Evolutionary conservation across 2,329 filamentous ascomycete genomes (phyloP).

Genomic region (Capronia coronata): DNA sequence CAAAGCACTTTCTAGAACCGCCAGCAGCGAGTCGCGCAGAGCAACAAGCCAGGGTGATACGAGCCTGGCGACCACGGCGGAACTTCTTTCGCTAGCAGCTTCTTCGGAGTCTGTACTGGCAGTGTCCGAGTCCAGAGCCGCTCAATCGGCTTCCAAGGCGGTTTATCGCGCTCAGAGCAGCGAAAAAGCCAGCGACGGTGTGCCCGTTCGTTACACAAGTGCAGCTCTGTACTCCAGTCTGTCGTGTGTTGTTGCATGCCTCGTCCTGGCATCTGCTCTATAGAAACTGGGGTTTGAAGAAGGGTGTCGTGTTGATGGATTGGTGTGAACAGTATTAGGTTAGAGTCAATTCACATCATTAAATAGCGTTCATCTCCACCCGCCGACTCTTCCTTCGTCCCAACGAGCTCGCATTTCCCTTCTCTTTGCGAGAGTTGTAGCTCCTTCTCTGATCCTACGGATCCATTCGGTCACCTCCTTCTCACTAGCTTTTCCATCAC

Average conservation of each 20-base stretch:
- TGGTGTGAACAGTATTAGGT: conserved; percentile 1
- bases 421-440: conserved; percentile 69
- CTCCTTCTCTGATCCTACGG: conserved; percentile 70
- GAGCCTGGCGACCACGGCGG: conserved; percentile 3
- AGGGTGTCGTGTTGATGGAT: conserved; percentile 1
- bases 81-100: neutral
- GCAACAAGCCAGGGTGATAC: neutral
- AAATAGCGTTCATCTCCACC: conserved; percentile 63
- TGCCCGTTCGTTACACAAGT: neutral
- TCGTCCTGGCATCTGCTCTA: conserved; percentile 7
- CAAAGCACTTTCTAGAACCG: conserved; percentile 3
- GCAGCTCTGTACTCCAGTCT: conserved; percentile 8
- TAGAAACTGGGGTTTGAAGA: neutral
- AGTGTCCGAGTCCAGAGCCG: conserved; percentile 5
- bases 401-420: conserved; percentile 85
- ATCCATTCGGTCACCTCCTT: conserved; percentile 83
- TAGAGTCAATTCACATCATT: conserved; percentile 7
- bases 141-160: conserved; percentile 6
- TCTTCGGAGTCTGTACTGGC: conserved; percentile 1
- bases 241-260: conserved; percentile 6
- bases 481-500: conserved; percentile 57
- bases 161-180: neutral
- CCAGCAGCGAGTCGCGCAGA: conserved; percentile 3
- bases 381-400: conserved; percentile 92
- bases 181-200: neutral